Conservation (phyloP, 2,329 filamentous ascomycete species). For the Phialophora macrospora region DNA sequence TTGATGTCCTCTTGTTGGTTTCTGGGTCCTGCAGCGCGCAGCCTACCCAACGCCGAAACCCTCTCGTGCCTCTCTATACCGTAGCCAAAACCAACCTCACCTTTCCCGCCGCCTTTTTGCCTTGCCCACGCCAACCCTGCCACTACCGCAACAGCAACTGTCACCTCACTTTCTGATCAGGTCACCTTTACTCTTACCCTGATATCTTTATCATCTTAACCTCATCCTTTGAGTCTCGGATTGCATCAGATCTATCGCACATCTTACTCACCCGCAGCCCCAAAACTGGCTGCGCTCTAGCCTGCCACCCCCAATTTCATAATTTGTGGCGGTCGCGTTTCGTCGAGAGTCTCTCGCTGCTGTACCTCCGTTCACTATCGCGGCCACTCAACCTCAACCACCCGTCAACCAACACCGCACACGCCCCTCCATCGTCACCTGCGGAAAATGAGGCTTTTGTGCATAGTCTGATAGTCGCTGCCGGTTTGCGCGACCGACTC, state of each 20-base stretch:
- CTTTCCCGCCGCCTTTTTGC: constrained; percentile 24
- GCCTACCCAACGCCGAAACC: constrained; percentile 24
- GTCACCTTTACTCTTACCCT: constrained; percentile 8
- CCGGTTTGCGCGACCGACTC: constrained; percentile 38
- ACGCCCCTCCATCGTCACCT: constrained; percentile 10
- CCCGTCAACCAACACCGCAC: background rate
- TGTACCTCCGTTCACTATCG: constrained; percentile 20
- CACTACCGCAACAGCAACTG: constrained; percentile 11
- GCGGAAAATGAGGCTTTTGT: constrained; percentile 33
- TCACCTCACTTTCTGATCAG: constrained; percentile 19
- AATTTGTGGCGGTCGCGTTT: constrained; percentile 37
- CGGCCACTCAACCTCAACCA: constrained; percentile 12
- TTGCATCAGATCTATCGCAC: constrained; percentile 3
- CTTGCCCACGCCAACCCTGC: constrained; percentile 22
- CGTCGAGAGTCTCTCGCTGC: constrained; percentile 24
- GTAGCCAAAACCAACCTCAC: constrained; percentile 26
- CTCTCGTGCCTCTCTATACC: background rate
- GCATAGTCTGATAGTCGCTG: constrained; percentile 33
- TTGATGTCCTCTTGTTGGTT: background rate
- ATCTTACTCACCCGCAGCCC: constrained; percentile 16
- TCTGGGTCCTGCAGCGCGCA: constrained; percentile 16
- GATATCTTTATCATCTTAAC: background rate
- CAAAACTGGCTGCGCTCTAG: constrained; percentile 26
- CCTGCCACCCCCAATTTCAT: constrained; percentile 26
- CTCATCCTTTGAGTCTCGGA: constrained; percentile 2